Percentiles rank a stretch among this genome's conserved stretches.
These are phyloP conservation scores for Solanum hybrid DNA, from an alignment of 305 asterid species.

Conservation along the genomic window DNA sequence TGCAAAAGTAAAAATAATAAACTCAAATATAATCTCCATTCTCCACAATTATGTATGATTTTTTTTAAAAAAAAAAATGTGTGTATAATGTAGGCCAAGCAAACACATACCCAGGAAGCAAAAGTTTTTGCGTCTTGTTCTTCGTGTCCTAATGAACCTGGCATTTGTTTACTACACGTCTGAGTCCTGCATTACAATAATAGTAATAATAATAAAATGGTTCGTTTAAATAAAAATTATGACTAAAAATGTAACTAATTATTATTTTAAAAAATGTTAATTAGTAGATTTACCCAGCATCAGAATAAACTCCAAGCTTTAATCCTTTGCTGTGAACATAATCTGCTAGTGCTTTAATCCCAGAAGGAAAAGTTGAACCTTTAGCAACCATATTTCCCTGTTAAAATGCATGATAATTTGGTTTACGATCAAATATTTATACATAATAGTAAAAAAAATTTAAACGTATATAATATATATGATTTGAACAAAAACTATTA, in stretches of 20 bases:
- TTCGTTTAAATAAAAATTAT: background rate
- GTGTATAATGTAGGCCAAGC: background rate
- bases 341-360: conserved; percentile 73
- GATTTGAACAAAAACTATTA: background rate
- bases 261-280: background rate
- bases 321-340: conserved; percentile 72
- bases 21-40: background rate
- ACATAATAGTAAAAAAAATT: background rate
- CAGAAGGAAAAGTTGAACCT: conserved; percentile 71
- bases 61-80: background rate
- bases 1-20: background rate
- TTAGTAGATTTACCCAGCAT: conserved; percentile 19
- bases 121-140: conserved; percentile 86
- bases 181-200: conserved; percentile 31
- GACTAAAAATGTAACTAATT: background rate
- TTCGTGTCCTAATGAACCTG: conserved; percentile 82
- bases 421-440: too few relatives aligned
- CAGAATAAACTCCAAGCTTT: conserved; percentile 68
- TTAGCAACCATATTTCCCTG: conserved; percentile 62
- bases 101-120: conserved; percentile 67
- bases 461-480: too few relatives aligned
- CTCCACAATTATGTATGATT: background rate
- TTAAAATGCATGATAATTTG: background rate
- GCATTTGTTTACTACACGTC: conserved; percentile 82
- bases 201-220: background rate